Evolutionary conservation across 495 filamentous ascomycete genomes (phyloP).

Genomic region (Cercophora scortea): DNA sequence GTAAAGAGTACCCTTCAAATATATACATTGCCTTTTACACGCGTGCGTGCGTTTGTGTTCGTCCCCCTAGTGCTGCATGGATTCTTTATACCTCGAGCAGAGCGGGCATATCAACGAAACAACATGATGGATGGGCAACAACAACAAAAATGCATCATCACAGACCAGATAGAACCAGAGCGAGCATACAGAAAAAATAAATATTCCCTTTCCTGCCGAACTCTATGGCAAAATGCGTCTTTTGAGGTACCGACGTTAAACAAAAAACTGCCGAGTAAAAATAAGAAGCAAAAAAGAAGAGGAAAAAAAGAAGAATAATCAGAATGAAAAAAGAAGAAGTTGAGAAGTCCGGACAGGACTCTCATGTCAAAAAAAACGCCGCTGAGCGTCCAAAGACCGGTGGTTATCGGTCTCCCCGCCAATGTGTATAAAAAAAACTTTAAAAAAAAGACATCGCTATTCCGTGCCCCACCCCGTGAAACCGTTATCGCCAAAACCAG

Average conservation of each 20-base stretch:
- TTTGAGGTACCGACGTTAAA: slow-evolving; percentile 6
- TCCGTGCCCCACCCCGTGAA: background rate
- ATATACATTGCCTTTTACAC: slow-evolving; percentile 18
- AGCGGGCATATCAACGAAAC: background rate
- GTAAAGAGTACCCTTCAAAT: slow-evolving; percentile 2
- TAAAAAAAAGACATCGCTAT: too few species aligned
- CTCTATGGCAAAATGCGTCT: slow-evolving; percentile 13
- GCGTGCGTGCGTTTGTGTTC: background rate
- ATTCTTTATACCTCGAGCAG: background rate
- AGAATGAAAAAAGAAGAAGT: slow-evolving; percentile 4
- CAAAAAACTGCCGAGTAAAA: slow-evolving; percentile 5
- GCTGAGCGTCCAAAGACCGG: background rate
- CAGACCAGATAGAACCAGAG: too few species aligned
- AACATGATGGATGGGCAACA: background rate
- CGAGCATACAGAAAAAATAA: slow-evolving; percentile 1
- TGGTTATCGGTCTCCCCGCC: background rate
- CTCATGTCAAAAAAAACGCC: slow-evolving; percentile 1
- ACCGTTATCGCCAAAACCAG: slow-evolving; percentile 1
- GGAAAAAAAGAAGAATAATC: slow-evolving; percentile 1
- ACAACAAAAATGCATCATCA: slow-evolving; percentile 3
- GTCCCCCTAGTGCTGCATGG: slow-evolving; percentile 1
- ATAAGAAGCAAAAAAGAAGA: slow-evolving; percentile 9
- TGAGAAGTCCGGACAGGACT: slow-evolving; percentile 1
- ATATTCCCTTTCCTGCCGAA: background rate
- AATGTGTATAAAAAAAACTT: background rate